phyloP scores from a whole-genome alignment of 2,329 filamentous ascomycete species.

The Ustilaginoidea virens region DNA sequence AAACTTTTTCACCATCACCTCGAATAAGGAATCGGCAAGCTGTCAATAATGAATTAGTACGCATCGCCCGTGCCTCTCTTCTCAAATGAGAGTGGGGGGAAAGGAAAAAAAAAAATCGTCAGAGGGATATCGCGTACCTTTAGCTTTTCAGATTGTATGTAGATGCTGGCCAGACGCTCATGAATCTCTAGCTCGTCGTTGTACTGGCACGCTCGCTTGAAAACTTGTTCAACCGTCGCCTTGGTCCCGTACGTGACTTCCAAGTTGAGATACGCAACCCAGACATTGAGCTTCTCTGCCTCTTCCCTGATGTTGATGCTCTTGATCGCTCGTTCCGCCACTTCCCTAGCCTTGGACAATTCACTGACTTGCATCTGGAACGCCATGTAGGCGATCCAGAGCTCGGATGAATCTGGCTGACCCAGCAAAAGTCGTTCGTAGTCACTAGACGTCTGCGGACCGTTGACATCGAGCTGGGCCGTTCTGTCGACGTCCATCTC shows the following conservation, averaged over 20 bases:
- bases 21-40: slow-evolving; percentile 82
- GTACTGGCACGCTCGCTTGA: slow-evolving; percentile 85
- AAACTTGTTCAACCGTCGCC: slow-evolving; percentile 68
- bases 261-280: slow-evolving; percentile 87
- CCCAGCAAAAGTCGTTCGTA: slow-evolving; percentile 87
- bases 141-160: slow-evolving; percentile 78
- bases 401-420: slow-evolving; percentile 78
- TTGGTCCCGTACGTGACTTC: slow-evolving; percentile 83
- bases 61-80: too few species aligned
- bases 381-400: slow-evolving; percentile 98
- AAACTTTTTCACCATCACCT: slow-evolving; percentile 75
- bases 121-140: too few species aligned
- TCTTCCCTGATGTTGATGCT: slow-evolving; percentile 87
- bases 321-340: slow-evolving; percentile 78
- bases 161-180: slow-evolving; percentile 81
- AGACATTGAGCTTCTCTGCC: slow-evolving; percentile 85
- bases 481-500: slow-evolving; percentile 78
- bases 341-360: slow-evolving; percentile 70
- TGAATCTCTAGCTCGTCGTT: slow-evolving; percentile 86
- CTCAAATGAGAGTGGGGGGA: too few species aligned
- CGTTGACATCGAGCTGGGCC: slow-evolving; percentile 76
- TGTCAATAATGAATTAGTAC: slow-evolving; percentile 24
- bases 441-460: slow-evolving; percentile 79
- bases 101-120: neutral
- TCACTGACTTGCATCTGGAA: slow-evolving; percentile 91